Base-by-base conservation (phyloP, 2,329 filamentous ascomycete species). In the Colletotrichum zoysiae region DNA sequence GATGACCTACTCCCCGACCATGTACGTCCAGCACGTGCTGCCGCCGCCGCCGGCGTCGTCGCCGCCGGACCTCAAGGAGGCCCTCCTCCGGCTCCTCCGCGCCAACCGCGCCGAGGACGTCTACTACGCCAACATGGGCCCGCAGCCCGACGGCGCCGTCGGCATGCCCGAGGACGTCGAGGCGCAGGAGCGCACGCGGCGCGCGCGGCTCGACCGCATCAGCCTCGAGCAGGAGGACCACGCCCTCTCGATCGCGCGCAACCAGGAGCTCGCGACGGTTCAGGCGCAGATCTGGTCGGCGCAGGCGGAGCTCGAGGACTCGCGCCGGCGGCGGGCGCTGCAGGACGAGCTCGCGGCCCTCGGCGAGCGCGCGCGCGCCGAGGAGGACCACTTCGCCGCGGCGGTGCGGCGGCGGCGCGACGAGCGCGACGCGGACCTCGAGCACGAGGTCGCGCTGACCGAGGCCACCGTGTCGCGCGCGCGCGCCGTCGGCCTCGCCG, bases 1-100 rank as follows among this genome's bases (percentile, higher is more conserved):
- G 6, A 85, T 85, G 74, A 88, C 86, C 1, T 92, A 91, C 78
- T 92, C 90, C 0, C 87, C 90, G 0, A 89, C 90, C 4, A 90
- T 89, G 81, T 92, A 92, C 77, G 84, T 90, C 26, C 76, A 78
- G 46, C 86, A 85, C 55, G 77, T 88, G 1, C 75, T 89, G 7
- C 77, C 80, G n/a, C n/a, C n/a, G n/a, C n/a, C n/a, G n/a, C n/a
- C n/a, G 0, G 76, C 81, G 5, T 81, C 82, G 0, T 76, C 81
- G 5, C 81, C 82, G 5, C 81, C 82, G 2, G 82, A 84, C 30
- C 68, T 76, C 16, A 82, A 81, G 8, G 78, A 82, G 0, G 78
- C 84, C 51, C 83, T 90, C 2, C 75, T 89, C 42, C 75, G 76
- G 1, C 80, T 90, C 2, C 82, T 90, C 33, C 83, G 82, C 8